Conservation (phyloP, 2,329 filamentous ascomycete species). For the Leptographium wingfieldii region DNA sequence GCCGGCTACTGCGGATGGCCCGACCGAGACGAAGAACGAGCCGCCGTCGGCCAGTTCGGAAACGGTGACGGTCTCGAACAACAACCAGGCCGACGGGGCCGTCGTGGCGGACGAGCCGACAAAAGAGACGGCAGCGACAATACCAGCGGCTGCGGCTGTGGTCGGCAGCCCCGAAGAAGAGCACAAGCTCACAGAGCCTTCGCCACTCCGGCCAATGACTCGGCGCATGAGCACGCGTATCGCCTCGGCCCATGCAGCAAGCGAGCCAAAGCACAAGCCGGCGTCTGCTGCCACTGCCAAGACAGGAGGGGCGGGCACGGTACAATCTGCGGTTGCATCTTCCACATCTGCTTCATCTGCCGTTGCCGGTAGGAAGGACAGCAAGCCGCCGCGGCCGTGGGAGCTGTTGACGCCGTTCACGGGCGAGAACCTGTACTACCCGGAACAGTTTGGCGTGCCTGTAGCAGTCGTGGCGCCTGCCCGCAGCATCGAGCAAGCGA, state of each 20-base stretch:
- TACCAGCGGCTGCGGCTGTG: background rate
- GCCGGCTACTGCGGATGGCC: background rate
- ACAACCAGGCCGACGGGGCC: background rate
- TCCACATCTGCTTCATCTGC: background rate
- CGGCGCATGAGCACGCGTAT: conserved; percentile 11
- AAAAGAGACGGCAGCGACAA: background rate
- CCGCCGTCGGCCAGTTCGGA: background rate
- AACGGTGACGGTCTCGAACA: background rate
- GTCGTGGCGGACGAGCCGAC: background rate
- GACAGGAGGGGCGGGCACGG: background rate
- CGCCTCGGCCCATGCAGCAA: conserved; percentile 5
- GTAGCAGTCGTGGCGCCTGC: background rate
- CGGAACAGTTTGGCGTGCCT: conserved; percentile 11
- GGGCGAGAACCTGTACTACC: conserved; percentile 7
- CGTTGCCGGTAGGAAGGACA: background rate
- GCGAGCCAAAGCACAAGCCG: conserved; percentile 1
- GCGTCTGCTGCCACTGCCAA: background rate
- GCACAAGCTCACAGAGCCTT: background rate
- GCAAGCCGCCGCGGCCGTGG: conserved; percentile 8
- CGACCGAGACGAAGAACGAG: background rate
- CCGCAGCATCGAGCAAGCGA: background rate
- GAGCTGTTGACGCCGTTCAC: conserved; percentile 11
- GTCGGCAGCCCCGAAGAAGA: background rate
- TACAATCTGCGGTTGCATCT: background rate
- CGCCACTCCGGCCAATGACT: conserved; percentile 4